A percentile compares a stretch with the other conserved stretches of the same genome.
These are phyloP conservation scores for Metrosideros polymorpha DNA, from an alignment of 441 rosid species.

Conservation along the genomic window DNA sequence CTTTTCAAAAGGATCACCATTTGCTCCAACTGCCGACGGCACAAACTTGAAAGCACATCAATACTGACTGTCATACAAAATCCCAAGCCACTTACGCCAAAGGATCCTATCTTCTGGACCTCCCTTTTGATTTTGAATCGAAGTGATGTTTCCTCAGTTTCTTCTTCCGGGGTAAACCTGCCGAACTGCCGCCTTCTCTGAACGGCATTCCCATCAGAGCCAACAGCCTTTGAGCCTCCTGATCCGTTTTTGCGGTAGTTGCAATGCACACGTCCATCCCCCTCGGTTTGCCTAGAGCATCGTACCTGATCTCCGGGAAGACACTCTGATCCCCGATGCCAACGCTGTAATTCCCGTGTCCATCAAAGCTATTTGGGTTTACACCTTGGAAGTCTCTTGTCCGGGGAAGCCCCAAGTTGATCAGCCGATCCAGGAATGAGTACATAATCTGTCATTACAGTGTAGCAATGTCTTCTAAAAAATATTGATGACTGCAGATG, in stretches of 20 bases:
- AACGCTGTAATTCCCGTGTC: constrained; percentile 80
- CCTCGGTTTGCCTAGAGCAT: constrained; percentile 52
- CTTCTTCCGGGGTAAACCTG: constrained; percentile 40
- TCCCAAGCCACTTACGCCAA: neutral
- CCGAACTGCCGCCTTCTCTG: constrained; percentile 39
- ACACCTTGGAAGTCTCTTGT: constrained; percentile 90
- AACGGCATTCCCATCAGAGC: constrained; percentile 96
- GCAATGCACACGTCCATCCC: constrained; percentile 96
- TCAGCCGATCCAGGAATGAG: constrained; percentile 82
- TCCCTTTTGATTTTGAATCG: constrained; percentile 50
- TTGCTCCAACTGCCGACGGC: neutral
- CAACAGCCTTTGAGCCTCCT: constrained; percentile 71
- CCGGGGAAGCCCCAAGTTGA: constrained; percentile 88
- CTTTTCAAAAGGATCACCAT: neutral
- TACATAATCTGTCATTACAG: constrained; percentile 53
- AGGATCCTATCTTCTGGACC: constrained; percentile 26
- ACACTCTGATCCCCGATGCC: constrained; percentile 80
- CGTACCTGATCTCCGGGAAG: constrained; percentile 74
- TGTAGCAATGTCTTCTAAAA: neutral
- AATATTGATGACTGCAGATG: neutral
- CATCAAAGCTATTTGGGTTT: constrained; percentile 76
- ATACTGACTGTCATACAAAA: neutral
- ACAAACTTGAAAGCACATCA: neutral
- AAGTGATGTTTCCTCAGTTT: constrained; percentile 77
- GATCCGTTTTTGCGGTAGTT: constrained; percentile 65